Evolutionary conservation across 768 basidiomycete genomes (phyloP), one percentile per base, ranked within the genome.

Genomic region (Mycena capillaripes): DNA sequence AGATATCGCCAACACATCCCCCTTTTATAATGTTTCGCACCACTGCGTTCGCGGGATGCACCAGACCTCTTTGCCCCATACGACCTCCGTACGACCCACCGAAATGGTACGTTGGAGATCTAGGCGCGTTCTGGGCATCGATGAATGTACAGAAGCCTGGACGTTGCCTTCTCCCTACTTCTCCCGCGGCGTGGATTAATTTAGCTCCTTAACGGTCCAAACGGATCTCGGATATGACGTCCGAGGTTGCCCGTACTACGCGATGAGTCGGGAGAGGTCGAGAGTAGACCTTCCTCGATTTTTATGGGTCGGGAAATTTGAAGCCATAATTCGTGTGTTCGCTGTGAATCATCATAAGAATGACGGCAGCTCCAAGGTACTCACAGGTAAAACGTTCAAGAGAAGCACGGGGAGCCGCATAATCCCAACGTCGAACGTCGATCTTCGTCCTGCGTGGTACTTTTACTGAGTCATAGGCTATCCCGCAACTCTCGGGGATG

Each of bases 221-320:
- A 30, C 44, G 60, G 60, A 61, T 29, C 40, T 27, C 59, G 59
- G 59, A 27, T 60, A 29, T 60, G 42, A 60, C 59, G 42, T 60
- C 42, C 27, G 59, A 34, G 60, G 21, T 61, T 48, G 29, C 27
- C 36, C 25, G 17, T 21, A 1, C 23, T 23, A 7, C 56, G 36
- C 36, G 21, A 58, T 16, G 36, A 48, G 19, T 46, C 53, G 53
- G 30, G 53, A 19, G 29, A 25, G 30, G 10, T 38, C 11, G 38
- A n/a, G n/a, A n/a, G n/a, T n/a, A n/a, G n/a, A n/a, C n/a, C n/a
- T n/a, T n/a, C 38, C 38, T 10, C 16, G 11, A 38, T 10, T 16
- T 38, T 16, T 38, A 38, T 6, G 36, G 8, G 38, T 8, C 16
- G 38, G 16, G 38, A 38, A 38, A 38, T 38, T 38, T 38, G 38